A percentile compares a stretch with the other conserved stretches of the same genome.
Conservation (phyloP, 2,329 filamentous ascomycete species). For the Apiospora pterosperma region DNA sequence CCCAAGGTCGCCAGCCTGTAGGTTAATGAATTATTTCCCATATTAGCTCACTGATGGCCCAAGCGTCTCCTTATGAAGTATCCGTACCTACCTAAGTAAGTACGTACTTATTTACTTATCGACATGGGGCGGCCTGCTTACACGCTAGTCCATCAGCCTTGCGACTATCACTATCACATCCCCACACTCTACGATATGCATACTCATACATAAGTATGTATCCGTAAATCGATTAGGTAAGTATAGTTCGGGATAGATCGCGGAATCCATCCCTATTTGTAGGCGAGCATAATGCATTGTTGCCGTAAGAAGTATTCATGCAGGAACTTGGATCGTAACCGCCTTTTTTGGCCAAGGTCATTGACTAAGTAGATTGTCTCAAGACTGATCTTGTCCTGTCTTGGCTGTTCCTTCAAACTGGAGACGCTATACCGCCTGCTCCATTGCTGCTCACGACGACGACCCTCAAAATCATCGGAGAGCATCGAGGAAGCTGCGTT, state of each 20-base stretch:
- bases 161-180: neutral
- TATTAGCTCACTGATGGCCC: conserved; percentile 3
- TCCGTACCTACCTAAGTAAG: neutral
- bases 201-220: neutral
- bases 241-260: neutral
- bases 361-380: neutral
- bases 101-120: neutral
- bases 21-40: neutral
- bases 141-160: conserved; percentile 1
- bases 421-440: neutral
- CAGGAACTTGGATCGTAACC: neutral
- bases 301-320: neutral
- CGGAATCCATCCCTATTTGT: neutral
- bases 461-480: conserved; percentile 7
- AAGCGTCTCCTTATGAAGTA: neutral
- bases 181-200: neutral
- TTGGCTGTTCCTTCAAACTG: neutral
- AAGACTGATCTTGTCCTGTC: neutral
- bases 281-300: neutral
- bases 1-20: neutral
- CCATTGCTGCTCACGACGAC: neutral
- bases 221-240: neutral
- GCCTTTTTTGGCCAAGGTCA: too few species aligned
- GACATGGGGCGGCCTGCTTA: neutral
- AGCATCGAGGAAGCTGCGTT: conserved; percentile 32